Evolutionary conservation across 768 basidiomycete species (phyloP).

Genomic region (Hypholoma fasciculare): DNA sequence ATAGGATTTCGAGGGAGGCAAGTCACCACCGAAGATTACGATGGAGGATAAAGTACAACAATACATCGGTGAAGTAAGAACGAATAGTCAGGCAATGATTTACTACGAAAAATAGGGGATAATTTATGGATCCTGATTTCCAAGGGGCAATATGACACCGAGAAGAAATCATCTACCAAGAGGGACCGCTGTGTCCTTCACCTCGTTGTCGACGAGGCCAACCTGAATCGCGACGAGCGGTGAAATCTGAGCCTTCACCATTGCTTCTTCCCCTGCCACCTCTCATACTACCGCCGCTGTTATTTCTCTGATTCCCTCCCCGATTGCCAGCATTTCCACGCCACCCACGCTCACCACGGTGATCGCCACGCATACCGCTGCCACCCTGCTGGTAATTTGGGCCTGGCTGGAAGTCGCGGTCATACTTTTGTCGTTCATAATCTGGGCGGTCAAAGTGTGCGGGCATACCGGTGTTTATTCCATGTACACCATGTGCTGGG

Average conservation of each 20-base stretch:
- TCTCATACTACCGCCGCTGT: conserved; percentile 18
- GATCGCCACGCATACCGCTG: conserved; percentile 18
- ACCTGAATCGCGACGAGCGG: conserved; percentile 48
- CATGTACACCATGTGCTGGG: not conserved
- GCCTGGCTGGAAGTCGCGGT: conserved; percentile 17
- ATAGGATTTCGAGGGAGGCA: not conserved
- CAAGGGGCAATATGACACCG: not conserved
- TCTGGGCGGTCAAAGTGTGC: conserved; percentile 6
- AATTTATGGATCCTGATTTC: not conserved
- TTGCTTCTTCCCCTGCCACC: conserved; percentile 31
- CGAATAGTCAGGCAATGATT: not conserved
- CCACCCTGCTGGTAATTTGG: conserved; percentile 18
- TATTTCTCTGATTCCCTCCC: conserved; percentile 16
- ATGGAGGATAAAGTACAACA: conserved; percentile 8
- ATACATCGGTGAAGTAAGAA: conserved; percentile 1
- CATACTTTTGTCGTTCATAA: conserved; percentile 17
- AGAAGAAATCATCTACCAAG: conserved; percentile 16
- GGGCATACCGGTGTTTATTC: conserved; percentile 7
- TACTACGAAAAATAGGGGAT: conserved; percentile 1
- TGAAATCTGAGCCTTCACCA: conserved; percentile 23
- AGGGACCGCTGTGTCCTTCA: conserved; percentile 23
- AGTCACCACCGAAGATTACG: not conserved
- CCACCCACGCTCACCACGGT: conserved; percentile 23
- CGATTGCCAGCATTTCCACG: conserved; percentile 36
- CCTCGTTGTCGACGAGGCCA: conserved; percentile 53